phyloP scores from a whole-genome alignment of 2,329 filamentous ascomycete genomes.

The Nemania sp. region DNA sequence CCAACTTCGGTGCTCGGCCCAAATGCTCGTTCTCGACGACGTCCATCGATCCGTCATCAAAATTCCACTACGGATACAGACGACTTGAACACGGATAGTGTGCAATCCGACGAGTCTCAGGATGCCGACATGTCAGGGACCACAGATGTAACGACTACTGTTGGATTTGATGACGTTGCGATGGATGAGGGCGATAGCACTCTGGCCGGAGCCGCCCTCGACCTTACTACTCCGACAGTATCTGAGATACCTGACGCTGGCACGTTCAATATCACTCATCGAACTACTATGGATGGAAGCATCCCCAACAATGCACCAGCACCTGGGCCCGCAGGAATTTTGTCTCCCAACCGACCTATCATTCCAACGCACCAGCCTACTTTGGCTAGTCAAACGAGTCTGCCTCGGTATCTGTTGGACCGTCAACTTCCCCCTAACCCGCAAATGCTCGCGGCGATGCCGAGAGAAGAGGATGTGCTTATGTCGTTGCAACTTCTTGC shows the following conservation, averaged over 20 bases:
- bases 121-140: slow-evolving; percentile 80
- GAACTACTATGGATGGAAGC: slow-evolving; percentile 80
- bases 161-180: slow-evolving; percentile 80
- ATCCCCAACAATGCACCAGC: slow-evolving; percentile 73
- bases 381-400: slow-evolving; percentile 65
- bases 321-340: slow-evolving; percentile 66
- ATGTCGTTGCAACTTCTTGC: slow-evolving; percentile 97
- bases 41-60: slow-evolving; percentile 88
- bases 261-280: slow-evolving; percentile 92
- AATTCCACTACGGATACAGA: slow-evolving; percentile 88
- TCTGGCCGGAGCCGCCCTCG: slow-evolving; percentile 73
- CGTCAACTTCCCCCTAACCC: slow-evolving; percentile 69
- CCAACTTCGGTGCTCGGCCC: slow-evolving; percentile 57
- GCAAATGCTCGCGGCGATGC: slow-evolving; percentile 85
- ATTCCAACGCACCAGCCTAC: slow-evolving; percentile 75
- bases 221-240: slow-evolving; percentile 74
- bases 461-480: slow-evolving; percentile 93
- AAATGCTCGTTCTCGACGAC: slow-evolving; percentile 62
- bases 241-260: slow-evolving; percentile 86
- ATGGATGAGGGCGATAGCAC: slow-evolving; percentile 82
- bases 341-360: slow-evolving; percentile 74
- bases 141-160: slow-evolving; percentile 76
- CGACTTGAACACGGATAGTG: slow-evolving; percentile 82
- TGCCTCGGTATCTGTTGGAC: slow-evolving; percentile 79
- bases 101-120: slow-evolving; percentile 74